Conservation (phyloP, 2,329 filamentous ascomycete genomes). For the Trichoderma sp. region DNA sequence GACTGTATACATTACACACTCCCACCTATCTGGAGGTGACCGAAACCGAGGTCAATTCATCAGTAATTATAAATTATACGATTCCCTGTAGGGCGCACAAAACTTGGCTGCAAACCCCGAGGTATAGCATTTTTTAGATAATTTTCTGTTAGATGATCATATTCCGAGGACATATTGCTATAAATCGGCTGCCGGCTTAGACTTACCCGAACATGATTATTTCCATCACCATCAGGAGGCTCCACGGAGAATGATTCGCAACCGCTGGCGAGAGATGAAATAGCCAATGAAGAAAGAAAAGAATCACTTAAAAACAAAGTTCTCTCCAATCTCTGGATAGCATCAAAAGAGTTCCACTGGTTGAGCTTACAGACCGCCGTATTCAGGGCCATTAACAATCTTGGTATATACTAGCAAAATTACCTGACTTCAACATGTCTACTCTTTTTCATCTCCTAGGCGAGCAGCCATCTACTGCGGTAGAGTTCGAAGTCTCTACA, state of each 20-base stretch:
- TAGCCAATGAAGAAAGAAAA: neutral
- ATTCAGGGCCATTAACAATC: neutral
- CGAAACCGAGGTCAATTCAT: neutral
- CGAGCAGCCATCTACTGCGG: constrained; percentile 37
- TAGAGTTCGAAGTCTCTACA: constrained; percentile 37
- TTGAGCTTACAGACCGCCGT: neutral
- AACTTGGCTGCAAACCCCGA: neutral
- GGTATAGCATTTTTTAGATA: neutral
- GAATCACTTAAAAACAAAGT: neutral
- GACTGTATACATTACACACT: neutral
- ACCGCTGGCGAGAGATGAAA: neutral
- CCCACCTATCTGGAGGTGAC: neutral
- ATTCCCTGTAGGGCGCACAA: neutral
- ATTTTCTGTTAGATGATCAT: neutral
- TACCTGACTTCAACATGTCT: neutral
- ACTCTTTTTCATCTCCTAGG: constrained; percentile 42
- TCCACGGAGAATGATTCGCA: neutral
- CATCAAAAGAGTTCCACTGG: neutral
- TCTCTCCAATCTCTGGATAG: no score
- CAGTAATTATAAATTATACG: neutral
- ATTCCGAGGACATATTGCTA: neutral
- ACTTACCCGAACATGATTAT: neutral
- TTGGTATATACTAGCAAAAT: no score
- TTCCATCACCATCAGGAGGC: neutral
- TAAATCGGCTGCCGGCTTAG: neutral